phyloP scores from a whole-genome alignment of 768 basidiomycete species.

The Lactarius pseudohatsudake region DNA sequence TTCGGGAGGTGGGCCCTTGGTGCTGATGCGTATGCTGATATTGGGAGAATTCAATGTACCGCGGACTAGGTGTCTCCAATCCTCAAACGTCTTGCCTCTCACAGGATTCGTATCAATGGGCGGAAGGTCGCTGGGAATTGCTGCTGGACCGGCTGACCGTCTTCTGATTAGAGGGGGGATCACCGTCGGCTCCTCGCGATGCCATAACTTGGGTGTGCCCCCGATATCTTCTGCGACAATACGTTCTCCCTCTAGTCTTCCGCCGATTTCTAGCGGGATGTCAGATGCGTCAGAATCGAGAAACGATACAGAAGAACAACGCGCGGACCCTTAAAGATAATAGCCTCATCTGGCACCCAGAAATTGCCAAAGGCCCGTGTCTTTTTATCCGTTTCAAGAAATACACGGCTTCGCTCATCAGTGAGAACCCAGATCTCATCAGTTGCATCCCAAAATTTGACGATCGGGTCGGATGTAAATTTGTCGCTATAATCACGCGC shows the following conservation, averaged over 20 bases:
- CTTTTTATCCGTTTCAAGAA: conserved; percentile 3
- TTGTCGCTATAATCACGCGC: not conserved
- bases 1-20: not conserved
- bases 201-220: not conserved
- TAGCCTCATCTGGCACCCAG: conserved; percentile 4
- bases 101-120: not conserved
- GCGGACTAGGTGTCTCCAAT: conserved; percentile 4
- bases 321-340: conserved; percentile 21
- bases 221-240: conserved; percentile 4
- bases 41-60: not conserved
- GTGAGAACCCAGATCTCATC: conserved; percentile 14
- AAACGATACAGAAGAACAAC: not conserved
- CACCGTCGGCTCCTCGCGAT: not conserved
- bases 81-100: not conserved
- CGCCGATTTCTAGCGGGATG: conserved; percentile 8
- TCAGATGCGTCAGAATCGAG: not conserved
- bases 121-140: not conserved
- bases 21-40: conserved; percentile 1
- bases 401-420: conserved; percentile 13
- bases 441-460: not conserved
- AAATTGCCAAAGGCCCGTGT: conserved; percentile 17
- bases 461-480: conserved; percentile 2
- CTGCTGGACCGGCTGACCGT: not conserved
- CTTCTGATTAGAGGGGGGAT: too few relatives aligned
- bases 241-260: conserved; percentile 17